Evolutionary conservation across 2,329 filamentous ascomycete species (phyloP).

Genomic region (Pleurostoma richardsiae): DNA sequence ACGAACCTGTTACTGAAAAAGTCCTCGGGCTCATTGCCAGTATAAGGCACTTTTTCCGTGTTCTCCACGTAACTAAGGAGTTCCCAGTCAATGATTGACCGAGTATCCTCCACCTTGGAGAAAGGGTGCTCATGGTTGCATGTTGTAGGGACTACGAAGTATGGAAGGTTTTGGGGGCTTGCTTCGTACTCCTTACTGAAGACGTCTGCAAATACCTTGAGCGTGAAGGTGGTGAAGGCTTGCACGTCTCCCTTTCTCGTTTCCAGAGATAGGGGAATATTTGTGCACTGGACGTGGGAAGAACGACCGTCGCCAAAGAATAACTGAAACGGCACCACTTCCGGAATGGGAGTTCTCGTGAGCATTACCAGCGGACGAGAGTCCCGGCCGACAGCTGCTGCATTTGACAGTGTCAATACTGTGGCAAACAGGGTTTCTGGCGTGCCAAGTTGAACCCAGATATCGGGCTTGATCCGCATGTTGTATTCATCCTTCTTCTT

Average conservation of each 20-base stretch:
- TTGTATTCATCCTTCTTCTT: constrained; percentile 70
- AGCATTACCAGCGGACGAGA: constrained; percentile 66
- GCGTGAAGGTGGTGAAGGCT: constrained; percentile 65
- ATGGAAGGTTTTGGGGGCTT: constrained; percentile 62
- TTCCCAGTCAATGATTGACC: constrained; percentile 55
- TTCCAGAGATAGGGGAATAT: constrained; percentile 36
- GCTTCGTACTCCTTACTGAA: constrained; percentile 83
- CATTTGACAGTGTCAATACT: constrained; percentile 52
- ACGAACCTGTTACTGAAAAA: constrained; percentile 51
- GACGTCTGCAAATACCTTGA: constrained; percentile 73
- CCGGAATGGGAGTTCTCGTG: constrained; percentile 60
- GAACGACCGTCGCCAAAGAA: constrained; percentile 62
- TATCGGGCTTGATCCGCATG: constrained; percentile 72
- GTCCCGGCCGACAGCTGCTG: constrained; percentile 48
- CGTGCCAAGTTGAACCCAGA: constrained; percentile 56
- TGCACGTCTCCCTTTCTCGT: constrained; percentile 39
- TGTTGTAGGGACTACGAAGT: constrained; percentile 68
- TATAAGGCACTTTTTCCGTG: constrained; percentile 28
- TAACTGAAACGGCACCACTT: constrained; percentile 63
- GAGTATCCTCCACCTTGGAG: constrained; percentile 10
- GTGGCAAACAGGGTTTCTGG: constrained; percentile 56
- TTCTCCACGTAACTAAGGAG: constrained; percentile 37
- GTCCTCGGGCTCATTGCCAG: constrained; percentile 35
- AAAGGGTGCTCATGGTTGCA: constrained; percentile 20
- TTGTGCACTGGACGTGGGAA: constrained; percentile 50